Evolutionary conservation across 495 filamentous ascomycete species (phyloP), one percentile per base, ranked within the genome.

Genomic region (Podospora sp.): DNA sequence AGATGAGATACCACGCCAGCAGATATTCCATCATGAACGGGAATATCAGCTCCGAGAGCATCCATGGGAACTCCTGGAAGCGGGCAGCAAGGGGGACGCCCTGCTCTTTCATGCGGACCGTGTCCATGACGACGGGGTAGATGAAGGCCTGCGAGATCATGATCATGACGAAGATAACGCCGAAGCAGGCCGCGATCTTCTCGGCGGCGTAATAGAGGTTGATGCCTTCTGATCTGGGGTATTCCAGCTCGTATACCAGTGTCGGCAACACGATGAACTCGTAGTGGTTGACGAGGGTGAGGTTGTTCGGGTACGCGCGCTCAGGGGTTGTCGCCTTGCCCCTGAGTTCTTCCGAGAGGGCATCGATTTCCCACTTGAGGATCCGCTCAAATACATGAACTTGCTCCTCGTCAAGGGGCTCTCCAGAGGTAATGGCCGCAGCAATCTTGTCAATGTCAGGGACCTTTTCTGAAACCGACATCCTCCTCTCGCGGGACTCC

Each of bases 11-110:
- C 87, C 87, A 91, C 21, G 82, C 76, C 67, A 88, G 77, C 65
- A 92, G 76, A 68, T 91, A 91, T 74, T 92, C 90, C 78, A 93
- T 86, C 74, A 92, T 84, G 55, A 93, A 87, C 0, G 90, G 90
- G 68, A 92, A 91, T 8, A 92, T 82, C 60, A 93, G 80, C 69
- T 92, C 89, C 33, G 80, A 82, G 21, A 92, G 74, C 69, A 93
- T 82, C 79, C 85, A 90, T 1, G 90, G 90, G 63, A 92, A 91
- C 50, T 87, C 84, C 60, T 76, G 73, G 66, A 91, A 84, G 50
- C 90, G 80, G 63, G 87, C 78, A 9, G 80, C 76, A 20, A 88
- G 76, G 12, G 88, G 81, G 75, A 89, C 77, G 16, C 86, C 86
- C 11, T 80, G 76, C 62, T 87, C 83, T 73, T 89, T 91, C 85